These are phyloP conservation scores for Gleditsia sinensis DNA, from an alignment of 306 rosid genomes.

Conservation along the genomic window DNA sequence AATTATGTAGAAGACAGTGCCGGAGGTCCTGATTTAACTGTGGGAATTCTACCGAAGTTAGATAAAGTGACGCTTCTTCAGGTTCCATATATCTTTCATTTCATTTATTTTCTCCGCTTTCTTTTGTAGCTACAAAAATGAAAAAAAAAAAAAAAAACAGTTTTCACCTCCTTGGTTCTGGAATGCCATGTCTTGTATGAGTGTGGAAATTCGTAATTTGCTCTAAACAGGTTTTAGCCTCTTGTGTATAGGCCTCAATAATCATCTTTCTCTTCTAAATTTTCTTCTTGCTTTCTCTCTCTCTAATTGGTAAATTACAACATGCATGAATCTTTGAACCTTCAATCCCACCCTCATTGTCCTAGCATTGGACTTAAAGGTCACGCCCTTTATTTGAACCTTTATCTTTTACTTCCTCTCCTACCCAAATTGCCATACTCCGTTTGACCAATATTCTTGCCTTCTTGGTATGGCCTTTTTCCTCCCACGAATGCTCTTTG, in stretches of 20 bases:
- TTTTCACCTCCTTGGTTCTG: not conserved
- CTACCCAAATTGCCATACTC: not conserved
- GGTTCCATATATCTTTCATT: slow-evolving; percentile 42
- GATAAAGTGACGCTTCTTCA: slow-evolving; percentile 92
- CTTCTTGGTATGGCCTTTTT: slow-evolving; percentile 9
- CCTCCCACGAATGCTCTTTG: not conserved
- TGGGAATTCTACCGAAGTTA: slow-evolving; percentile 79
- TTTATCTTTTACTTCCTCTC: not conserved
- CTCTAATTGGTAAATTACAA: not conserved
- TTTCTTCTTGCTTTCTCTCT: no score
- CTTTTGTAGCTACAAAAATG: no score
- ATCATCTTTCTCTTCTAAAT: no score
- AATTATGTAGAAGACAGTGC: slow-evolving; percentile 96
- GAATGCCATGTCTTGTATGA: not conserved
- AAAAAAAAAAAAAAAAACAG: no score
- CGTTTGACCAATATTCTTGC: not conserved
- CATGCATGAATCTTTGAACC: not conserved
- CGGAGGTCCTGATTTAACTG: slow-evolving; percentile 93
- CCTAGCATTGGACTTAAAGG: not conserved
- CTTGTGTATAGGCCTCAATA: not conserved
- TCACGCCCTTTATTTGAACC: not conserved
- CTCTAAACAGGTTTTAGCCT: not conserved
- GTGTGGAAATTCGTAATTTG: not conserved
- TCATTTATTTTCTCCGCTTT: slow-evolving; percentile 29
- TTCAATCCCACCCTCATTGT: not conserved